Conservation (phyloP, 768 basidiomycete species). For the Krasilnikovozyma curviuscula region DNA sequence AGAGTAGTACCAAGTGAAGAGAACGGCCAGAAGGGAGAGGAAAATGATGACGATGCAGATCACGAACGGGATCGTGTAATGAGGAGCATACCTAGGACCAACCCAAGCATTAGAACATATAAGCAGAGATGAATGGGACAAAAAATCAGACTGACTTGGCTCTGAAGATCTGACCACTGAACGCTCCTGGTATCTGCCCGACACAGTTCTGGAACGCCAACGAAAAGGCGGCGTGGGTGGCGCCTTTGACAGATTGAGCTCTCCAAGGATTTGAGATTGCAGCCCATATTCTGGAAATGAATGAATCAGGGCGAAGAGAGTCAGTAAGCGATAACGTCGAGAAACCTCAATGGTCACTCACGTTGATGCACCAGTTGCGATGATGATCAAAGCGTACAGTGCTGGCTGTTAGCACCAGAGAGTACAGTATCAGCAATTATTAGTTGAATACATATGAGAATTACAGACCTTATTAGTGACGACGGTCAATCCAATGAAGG, state of each 20-base stretch:
- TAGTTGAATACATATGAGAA: no score
- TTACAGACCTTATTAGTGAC: constrained; percentile 9
- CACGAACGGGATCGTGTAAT: constrained; percentile 15
- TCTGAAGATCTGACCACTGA: constrained; percentile 17
- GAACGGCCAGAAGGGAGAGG: background rate
- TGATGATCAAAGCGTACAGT: constrained; percentile 16
- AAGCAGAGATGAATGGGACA: no score
- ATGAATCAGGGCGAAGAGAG: background rate
- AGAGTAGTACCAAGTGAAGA: constrained; percentile 12
- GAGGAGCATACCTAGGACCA: no score
- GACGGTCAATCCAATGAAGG: constrained; percentile 14
- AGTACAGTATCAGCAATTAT: no score
- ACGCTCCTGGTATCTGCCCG: constrained; percentile 8
- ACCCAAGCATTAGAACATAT: no score
- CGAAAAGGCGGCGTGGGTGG: constrained; percentile 15
- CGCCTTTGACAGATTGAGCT: constrained; percentile 12
- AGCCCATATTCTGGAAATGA: background rate
- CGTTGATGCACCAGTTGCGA: background rate
- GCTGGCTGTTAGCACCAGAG: no score
- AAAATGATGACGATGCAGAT: constrained; percentile 13
- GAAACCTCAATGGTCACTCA: background rate
- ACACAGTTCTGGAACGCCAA: constrained; percentile 14
- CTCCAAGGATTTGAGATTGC: constrained; percentile 13
- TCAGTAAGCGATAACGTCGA: no score
- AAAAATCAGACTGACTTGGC: no score